Percentiles rank a stretch among this genome's conserved stretches.
Conservation (phyloP, 768 basidiomycete genomes). For the Filobasidium wieringae region DNA sequence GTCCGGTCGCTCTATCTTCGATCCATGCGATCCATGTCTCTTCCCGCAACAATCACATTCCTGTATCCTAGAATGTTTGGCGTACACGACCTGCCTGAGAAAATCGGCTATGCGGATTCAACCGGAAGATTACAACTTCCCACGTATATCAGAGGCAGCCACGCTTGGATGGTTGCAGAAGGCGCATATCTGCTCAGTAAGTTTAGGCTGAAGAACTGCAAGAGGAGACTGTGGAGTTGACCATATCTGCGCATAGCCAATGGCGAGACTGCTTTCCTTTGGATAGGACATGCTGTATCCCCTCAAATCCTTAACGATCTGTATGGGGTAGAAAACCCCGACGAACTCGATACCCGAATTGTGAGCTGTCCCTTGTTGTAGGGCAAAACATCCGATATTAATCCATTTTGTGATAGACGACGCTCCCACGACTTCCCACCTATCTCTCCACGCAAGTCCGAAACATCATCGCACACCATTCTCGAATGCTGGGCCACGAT, state of each 20-base stretch:
- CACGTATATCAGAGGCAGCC: slow-evolving; percentile 64
- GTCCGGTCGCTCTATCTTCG: slow-evolving; percentile 79
- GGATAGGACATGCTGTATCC: slow-evolving; percentile 73
- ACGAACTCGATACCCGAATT: slow-evolving; percentile 55
- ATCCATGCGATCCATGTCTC: slow-evolving; percentile 57
- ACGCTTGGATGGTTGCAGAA: slow-evolving; percentile 75
- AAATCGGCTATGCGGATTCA: slow-evolving; percentile 56
- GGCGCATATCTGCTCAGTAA: slow-evolving; percentile 88
- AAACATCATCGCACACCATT: slow-evolving; percentile 66
- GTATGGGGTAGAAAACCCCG: slow-evolving; percentile 69
- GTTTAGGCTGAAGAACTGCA: slow-evolving; percentile 19
- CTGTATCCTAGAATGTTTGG: slow-evolving; percentile 83
- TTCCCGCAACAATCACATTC: slow-evolving; percentile 58
- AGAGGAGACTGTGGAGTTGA: neutral
- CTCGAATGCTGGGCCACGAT: slow-evolving; percentile 40
- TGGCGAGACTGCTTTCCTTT: slow-evolving; percentile 73
- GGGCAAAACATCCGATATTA: slow-evolving; percentile 18
- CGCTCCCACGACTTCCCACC: slow-evolving; percentile 60
- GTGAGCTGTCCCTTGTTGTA: slow-evolving; percentile 41
- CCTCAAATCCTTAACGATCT: slow-evolving; percentile 72
- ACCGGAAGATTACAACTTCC: slow-evolving; percentile 58
- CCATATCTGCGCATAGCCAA: slow-evolving; percentile 50
- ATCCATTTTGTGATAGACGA: slow-evolving; percentile 44
- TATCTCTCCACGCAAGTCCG: slow-evolving; percentile 70
- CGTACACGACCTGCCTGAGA: slow-evolving; percentile 67